These are phyloP conservation scores for Golubevia sp. DNA, from an alignment of 1,284 basidiomycete genomes.

Conservation along the genomic window DNA sequence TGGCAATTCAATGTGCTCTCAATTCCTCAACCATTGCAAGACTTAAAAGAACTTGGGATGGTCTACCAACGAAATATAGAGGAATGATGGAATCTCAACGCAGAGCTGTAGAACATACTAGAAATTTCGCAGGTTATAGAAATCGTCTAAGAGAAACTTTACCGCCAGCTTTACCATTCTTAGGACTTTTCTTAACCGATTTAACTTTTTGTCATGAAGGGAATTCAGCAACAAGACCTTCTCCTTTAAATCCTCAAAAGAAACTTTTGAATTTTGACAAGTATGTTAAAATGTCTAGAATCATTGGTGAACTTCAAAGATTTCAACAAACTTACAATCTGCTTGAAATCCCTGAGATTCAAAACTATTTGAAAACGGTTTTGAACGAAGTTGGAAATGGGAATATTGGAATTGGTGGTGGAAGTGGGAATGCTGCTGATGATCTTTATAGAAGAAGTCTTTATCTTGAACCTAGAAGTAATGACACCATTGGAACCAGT, in stretches of 20 bases:
- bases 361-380: slow-evolving; percentile 69
- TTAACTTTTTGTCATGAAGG: slow-evolving; percentile 95
- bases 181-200: slow-evolving; percentile 82
- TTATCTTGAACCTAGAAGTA: slow-evolving; percentile 50
- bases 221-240: slow-evolving; percentile 82
- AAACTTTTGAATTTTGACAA: slow-evolving; percentile 89
- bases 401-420: slow-evolving; percentile 11
- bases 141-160: slow-evolving; percentile 66
- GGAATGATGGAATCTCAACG: slow-evolving; percentile 78
- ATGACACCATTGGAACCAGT: not conserved
- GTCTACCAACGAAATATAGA: slow-evolving; percentile 82
- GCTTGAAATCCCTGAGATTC: slow-evolving; percentile 80
- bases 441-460: slow-evolving; percentile 54
- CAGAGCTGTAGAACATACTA: slow-evolving; percentile 81
- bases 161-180: slow-evolving; percentile 51
- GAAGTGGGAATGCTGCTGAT: slow-evolving; percentile 36
- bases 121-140: slow-evolving; percentile 93
- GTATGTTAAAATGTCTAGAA: slow-evolving; percentile 62
- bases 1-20: slow-evolving; percentile 63
- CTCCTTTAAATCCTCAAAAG: slow-evolving; percentile 72
- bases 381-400: slow-evolving; percentile 24
- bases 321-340: slow-evolving; percentile 86
- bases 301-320: slow-evolving; percentile 77
- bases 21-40: slow-evolving; percentile 62
- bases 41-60: slow-evolving; percentile 66